These are phyloP conservation scores for Macrophomina tecta DNA, from an alignment of 2,329 filamentous ascomycete genomes.

Conservation along the genomic window DNA sequence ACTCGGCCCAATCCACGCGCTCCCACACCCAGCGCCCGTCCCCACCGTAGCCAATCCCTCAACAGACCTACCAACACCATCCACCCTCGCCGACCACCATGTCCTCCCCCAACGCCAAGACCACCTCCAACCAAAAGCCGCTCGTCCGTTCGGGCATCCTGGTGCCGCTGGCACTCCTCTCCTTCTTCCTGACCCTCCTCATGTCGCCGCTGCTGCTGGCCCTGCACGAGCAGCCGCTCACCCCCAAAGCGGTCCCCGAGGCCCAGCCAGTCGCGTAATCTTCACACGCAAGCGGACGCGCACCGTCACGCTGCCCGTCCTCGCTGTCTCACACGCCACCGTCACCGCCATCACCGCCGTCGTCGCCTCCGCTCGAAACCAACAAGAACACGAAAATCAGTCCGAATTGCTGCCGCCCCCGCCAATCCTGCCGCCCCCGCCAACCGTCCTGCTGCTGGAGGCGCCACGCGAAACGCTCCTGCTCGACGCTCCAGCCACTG, in stretches of 20 bases:
- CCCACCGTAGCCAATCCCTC: background rate
- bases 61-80: background rate
- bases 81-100: constrained; percentile 12
- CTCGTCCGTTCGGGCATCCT: constrained; percentile 22
- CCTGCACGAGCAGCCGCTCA: constrained; percentile 24
- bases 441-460: background rate
- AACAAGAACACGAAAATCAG: background rate
- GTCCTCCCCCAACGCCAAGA: background rate
- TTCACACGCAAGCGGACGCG: background rate
- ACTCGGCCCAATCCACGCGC: background rate
- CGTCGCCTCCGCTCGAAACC: background rate
- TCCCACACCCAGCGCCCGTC: background rate
- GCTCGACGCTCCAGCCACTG: background rate
- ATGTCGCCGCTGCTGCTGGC: constrained; percentile 26
- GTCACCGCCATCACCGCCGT: background rate
- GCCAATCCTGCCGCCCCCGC: background rate
- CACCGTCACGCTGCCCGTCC: constrained; percentile 14
- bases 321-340: background rate
- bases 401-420: background rate
- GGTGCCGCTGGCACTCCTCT: constrained; percentile 17
- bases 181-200: constrained; percentile 24
- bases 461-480: background rate
- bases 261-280: constrained; percentile 20
- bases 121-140: constrained; percentile 10
- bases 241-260: constrained; percentile 13